phyloP scores from a whole-genome alignment of 495 filamentous ascomycete genomes.

The Daldinia childiae region DNA sequence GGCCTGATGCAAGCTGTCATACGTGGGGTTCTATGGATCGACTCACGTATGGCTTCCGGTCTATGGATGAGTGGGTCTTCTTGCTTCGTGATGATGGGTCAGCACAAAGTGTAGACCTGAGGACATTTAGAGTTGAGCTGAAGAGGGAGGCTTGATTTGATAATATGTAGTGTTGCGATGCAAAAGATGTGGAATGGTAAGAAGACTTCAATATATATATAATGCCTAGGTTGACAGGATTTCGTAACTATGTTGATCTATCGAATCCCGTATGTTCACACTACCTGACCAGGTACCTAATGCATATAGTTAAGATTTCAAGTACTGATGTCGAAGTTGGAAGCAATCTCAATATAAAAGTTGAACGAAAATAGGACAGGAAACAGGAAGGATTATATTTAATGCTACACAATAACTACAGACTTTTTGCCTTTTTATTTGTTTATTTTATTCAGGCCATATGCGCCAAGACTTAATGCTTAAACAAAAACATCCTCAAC shows the following conservation, averaged over 20 bases:
- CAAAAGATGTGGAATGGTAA: too few species aligned
- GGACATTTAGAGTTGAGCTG: slow-evolving; percentile 28
- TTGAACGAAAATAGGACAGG: background rate
- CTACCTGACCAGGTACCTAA: too few species aligned
- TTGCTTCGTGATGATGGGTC: slow-evolving; percentile 8
- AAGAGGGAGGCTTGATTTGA: slow-evolving; percentile 6
- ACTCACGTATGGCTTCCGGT: slow-evolving; percentile 44
- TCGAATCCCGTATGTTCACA: background rate
- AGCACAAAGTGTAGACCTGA: slow-evolving; percentile 20
- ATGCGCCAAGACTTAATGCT: background rate
- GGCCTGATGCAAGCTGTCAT: slow-evolving; percentile 42
- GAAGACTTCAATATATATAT: too few species aligned
- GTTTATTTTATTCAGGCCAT: too few species aligned
- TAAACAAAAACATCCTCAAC: background rate
- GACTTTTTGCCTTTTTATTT: background rate
- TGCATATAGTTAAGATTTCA: too few species aligned
- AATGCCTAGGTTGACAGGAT: too few species aligned
- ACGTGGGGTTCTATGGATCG: slow-evolving; percentile 51
- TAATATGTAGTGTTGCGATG: too few species aligned
- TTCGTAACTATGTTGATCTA: background rate
- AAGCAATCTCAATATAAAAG: background rate
- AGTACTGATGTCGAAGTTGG: too few species aligned
- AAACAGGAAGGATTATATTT: background rate
- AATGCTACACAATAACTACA: background rate
- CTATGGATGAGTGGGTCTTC: slow-evolving; percentile 45